phyloP scores from a whole-genome alignment of 2,329 filamentous ascomycete genomes.

The Talaromyces sp. region DNA sequence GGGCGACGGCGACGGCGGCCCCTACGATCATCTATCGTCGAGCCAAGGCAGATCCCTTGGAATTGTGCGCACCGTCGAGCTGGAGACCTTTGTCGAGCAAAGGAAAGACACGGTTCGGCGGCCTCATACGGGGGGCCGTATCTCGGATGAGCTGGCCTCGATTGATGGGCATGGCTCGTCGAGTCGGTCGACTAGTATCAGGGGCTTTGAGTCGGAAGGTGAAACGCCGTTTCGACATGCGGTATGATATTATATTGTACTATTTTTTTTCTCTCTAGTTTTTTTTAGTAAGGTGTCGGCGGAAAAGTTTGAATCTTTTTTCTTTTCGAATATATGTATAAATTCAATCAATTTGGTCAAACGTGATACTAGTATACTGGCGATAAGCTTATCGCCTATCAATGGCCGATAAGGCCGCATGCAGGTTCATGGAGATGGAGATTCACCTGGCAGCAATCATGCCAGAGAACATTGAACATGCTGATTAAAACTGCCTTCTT shows the following conservation, averaged over 20 bases:
- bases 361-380: no score
- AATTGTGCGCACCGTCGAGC: constrained; percentile 29
- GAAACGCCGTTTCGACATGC: not conserved
- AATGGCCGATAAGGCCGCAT: not conserved
- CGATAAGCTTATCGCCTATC: not conserved
- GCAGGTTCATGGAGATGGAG: no score
- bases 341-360: not conserved
- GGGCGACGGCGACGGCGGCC: not conserved
- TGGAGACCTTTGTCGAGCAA: constrained; percentile 29
- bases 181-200: not conserved
- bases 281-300: not conserved
- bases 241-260: not conserved
- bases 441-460: no score
- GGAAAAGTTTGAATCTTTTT: not conserved
- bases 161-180: not conserved
- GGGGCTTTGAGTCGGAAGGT: not conserved
- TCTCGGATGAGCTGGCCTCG: constrained; percentile 12
- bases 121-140: constrained; percentile 9
- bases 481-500: no score
- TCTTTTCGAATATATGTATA: not conserved
- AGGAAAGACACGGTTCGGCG: constrained; percentile 14
- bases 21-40: not conserved
- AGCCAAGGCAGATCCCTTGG: not conserved
- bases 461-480: no score
- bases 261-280: not conserved